Base-by-base conservation (phyloP, 139 green algal species). In the Coccomyxa sp. region DNA sequence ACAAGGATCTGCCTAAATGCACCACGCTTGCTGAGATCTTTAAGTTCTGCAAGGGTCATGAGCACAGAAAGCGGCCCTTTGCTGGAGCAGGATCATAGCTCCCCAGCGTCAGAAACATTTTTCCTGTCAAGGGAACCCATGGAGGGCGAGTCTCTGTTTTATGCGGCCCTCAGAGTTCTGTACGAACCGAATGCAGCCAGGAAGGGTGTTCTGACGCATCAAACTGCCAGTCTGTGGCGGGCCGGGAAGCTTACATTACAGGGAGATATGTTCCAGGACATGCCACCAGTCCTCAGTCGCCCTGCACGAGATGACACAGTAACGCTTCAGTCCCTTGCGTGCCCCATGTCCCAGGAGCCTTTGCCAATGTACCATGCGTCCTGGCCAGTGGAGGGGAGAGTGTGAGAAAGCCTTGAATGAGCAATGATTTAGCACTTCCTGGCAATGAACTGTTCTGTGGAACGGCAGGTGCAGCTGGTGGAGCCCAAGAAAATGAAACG, bases 381-480 rank as follows among this genome's bases (percentile, higher is more conserved):
- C 38, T 51, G 38, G 7, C 38, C 3, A 51, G 38, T 51, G 38
- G 38, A 51, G 38, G 38, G 7, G 38, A 51, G 3, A 51, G 38
- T 51, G 38, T 51, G 38, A 51, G 38, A 51, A 51, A 51, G 38
- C 38, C 38, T 51, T 51, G 38, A 51, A 51, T 7, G 38, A 51
- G 38, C 38, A 51, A 7, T 51, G 38, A 51, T 51, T 7, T 51
- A 51, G 38, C 7, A 7, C 38, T 7, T 51, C 7, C 3, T 51
- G 38, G 38, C 3, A n/a, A 51, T 3, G 38, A 51, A 7, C 3
- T 51, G 38, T 51, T 51, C 38, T 51, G 38, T 51, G 38, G 38
- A 51, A 51, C 38, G 38, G 45, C 79, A 94, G 88, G 85, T 95
- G 16, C 84, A 87, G 76, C 82, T 95, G 23, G 90, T 95, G 59